phyloP scores from a whole-genome alignment of 2,329 filamentous ascomycete genomes.

The Aspergillus carbonarius region DNA sequence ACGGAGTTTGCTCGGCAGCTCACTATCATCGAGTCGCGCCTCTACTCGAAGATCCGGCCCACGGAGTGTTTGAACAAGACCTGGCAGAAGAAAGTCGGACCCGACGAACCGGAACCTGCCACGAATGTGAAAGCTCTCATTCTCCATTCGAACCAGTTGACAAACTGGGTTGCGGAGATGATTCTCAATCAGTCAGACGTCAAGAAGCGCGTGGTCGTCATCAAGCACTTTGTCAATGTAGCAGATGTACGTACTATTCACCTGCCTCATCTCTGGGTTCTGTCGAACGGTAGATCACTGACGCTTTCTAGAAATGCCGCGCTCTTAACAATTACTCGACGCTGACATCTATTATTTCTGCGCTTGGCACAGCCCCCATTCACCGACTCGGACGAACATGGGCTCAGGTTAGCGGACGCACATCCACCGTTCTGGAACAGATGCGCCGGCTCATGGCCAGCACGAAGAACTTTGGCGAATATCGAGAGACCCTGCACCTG shows the following conservation, averaged over 20 bases:
- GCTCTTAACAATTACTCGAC: conserved; percentile 94
- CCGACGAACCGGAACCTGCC: conserved; percentile 71
- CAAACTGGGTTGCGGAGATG: conserved; percentile 99
- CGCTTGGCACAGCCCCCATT: conserved; percentile 89
- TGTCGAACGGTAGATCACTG: conserved; percentile 10
- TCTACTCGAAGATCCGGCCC: conserved; percentile 94
- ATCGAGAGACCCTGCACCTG: conserved; percentile 86
- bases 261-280: not conserved
- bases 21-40: conserved; percentile 90
- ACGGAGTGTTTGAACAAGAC: conserved; percentile 98
- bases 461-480: conserved; percentile 97
- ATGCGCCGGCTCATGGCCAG: conserved; percentile 96
- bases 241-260: conserved; percentile 68
- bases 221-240: conserved; percentile 96
- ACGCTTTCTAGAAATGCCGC: conserved; percentile 75
- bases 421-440: conserved; percentile 74
- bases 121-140: conserved; percentile 95
- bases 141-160: conserved; percentile 96
- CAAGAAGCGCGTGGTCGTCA: conserved; percentile 93
- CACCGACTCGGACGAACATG: conserved; percentile 91
- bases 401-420: conserved; percentile 87
- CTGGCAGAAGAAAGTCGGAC: conserved; percentile 91
- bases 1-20: conserved; percentile 96
- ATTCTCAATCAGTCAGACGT: conserved; percentile 92
- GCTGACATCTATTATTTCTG: conserved; percentile 95